These are phyloP conservation scores for Fusarium kyushuense DNA, from an alignment of 2,329 filamentous ascomycete genomes.

Conservation along the genomic window DNA sequence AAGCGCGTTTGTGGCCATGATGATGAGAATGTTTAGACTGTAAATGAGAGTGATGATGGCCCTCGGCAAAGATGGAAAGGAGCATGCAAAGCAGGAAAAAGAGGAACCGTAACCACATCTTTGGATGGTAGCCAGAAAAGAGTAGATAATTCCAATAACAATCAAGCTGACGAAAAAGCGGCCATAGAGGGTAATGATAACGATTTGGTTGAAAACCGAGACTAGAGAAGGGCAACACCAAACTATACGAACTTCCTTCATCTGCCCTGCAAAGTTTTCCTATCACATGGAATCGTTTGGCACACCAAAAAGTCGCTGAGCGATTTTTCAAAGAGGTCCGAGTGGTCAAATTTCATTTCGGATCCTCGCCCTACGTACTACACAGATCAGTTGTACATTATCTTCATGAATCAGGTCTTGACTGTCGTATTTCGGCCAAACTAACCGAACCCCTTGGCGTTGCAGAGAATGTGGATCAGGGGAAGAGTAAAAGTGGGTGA, in stretches of 20 bases:
- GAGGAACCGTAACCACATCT: constrained; percentile 1
- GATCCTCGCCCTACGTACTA: neutral
- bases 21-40: neutral
- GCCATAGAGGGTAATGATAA: no score
- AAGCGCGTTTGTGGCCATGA: neutral
- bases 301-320: no score
- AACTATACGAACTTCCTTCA: no score
- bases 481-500: neutral
- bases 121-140: neutral
- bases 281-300: no score
- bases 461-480: neutral
- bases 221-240: no score
- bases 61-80: neutral
- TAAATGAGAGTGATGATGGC: constrained; percentile 3
- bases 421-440: neutral
- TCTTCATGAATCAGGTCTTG: no score
- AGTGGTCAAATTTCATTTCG: neutral
- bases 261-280: no score
- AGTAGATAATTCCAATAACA: neutral
- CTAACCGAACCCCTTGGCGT: neutral
- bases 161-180: no score
- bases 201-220: no score
- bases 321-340: no score
- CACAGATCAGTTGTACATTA: no score
- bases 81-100: neutral